Percentiles rank a stretch among this genome's conserved stretches.
Conservation (phyloP, 1,284 basidiomycete species). For the Naganishia sp. region DNA sequence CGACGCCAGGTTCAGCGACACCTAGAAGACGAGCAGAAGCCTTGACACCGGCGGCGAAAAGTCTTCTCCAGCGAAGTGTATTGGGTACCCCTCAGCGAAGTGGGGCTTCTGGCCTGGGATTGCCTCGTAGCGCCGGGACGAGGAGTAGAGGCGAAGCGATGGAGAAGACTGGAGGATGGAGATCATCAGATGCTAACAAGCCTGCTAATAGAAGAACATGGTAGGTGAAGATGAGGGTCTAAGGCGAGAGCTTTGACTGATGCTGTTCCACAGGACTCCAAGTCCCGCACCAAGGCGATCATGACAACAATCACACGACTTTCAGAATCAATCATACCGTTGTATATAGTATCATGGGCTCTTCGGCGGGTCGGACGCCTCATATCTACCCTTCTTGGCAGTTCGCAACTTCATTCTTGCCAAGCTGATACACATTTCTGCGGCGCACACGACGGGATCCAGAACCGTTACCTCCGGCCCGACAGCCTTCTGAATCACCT, state of each 20-base stretch:
- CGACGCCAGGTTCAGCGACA: constrained; percentile 69
- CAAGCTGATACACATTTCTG: constrained; percentile 42
- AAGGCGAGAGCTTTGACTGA: background rate
- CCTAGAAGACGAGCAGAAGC: constrained; percentile 60
- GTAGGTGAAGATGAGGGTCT: constrained; percentile 2
- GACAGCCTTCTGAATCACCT: constrained; percentile 48
- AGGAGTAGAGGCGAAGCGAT: constrained; percentile 68
- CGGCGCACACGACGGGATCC: constrained; percentile 55
- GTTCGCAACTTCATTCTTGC: constrained; percentile 39
- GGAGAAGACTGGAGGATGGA: constrained; percentile 65
- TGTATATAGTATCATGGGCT: constrained; percentile 6
- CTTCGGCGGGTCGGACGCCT: constrained; percentile 18
- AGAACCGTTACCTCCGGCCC: constrained; percentile 52
- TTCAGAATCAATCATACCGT: background rate
- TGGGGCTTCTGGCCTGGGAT: constrained; percentile 4
- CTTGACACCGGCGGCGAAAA: constrained; percentile 76
- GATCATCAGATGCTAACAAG: constrained; percentile 11
- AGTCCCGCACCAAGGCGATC: constrained; percentile 19
- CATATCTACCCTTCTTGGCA: constrained; percentile 42
- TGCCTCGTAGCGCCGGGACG: constrained; percentile 56
- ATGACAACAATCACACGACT: background rate
- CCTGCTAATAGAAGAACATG: constrained; percentile 23
- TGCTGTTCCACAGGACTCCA: constrained; percentile 20
- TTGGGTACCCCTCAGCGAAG: constrained; percentile 30
- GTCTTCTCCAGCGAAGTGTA: constrained; percentile 67